These are phyloP conservation scores for Phytophthora meadii DNA, from an alignment of 352 stramenopile genomes.

Conservation along the genomic window DNA sequence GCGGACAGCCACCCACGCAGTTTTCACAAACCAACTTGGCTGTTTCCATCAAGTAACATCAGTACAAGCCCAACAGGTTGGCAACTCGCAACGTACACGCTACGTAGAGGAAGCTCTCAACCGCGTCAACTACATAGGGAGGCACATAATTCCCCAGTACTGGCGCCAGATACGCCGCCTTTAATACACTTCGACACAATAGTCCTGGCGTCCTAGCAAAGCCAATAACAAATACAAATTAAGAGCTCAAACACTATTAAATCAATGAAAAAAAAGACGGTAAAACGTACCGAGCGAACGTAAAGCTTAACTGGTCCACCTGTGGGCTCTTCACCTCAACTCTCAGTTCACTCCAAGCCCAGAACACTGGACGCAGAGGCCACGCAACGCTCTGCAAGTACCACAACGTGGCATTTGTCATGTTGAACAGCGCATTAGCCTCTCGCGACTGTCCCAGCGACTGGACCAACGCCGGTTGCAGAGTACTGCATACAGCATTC, in stretches of 20 bases:
- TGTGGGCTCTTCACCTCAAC: constrained; percentile 61
- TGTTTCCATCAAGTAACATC: constrained; percentile 26
- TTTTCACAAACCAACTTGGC: constrained; percentile 73
- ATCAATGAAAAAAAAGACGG: neutral
- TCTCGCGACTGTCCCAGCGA: constrained; percentile 70
- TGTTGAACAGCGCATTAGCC: constrained; percentile 56
- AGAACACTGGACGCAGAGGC: constrained; percentile 74
- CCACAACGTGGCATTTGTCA: constrained; percentile 55
- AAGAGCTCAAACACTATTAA: constrained; percentile 5
- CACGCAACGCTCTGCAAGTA: constrained; percentile 64
- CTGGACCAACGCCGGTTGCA: constrained; percentile 76
- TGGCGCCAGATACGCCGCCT: constrained; percentile 49
- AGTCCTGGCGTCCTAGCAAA: constrained; percentile 54
- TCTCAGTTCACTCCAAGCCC: constrained; percentile 81
- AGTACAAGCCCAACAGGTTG: neutral
- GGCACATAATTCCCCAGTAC: constrained; percentile 48
- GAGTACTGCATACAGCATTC: constrained; percentile 37
- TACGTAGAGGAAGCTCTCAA: constrained; percentile 58
- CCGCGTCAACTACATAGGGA: constrained; percentile 41
- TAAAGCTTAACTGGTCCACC: constrained; percentile 61
- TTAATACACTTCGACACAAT: constrained; percentile 60
- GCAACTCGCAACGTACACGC: constrained; percentile 38
- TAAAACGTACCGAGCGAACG: constrained; percentile 50
- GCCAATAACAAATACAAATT: constrained; percentile 4
- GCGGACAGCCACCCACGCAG: constrained; percentile 70